Conservation (phyloP, 1,284 basidiomycete species). For the Irpex rosettiformis region DNA sequence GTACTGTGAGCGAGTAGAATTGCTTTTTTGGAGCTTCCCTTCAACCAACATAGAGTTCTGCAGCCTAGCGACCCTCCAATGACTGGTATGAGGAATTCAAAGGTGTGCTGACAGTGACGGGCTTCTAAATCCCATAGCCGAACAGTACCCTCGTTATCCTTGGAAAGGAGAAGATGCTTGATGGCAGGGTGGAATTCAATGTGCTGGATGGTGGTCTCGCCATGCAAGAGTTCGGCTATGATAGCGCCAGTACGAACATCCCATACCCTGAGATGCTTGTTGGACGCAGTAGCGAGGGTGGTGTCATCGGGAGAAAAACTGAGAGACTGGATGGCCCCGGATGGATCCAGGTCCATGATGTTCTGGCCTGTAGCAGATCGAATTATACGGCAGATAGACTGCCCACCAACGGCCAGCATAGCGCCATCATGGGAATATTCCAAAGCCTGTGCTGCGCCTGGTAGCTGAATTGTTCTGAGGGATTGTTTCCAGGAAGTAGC, state of each 20-base stretch:
- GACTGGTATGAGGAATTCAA: background rate
- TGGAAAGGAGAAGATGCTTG: background rate
- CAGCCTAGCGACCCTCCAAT: background rate
- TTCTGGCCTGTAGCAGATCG: background rate
- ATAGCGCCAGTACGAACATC: background rate
- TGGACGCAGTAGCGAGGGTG: background rate
- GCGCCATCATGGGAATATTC: background rate
- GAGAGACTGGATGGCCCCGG: background rate
- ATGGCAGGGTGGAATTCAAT: background rate
- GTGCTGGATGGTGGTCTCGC: background rate
- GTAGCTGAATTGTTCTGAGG: background rate
- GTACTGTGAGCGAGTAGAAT: background rate
- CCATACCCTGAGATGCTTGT: background rate
- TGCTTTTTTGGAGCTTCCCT: background rate
- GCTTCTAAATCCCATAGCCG: background rate
- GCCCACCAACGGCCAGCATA: background rate
- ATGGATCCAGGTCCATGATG: background rate
- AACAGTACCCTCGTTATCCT: background rate
- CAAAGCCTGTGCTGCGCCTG: background rate
- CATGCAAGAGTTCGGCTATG: background rate
- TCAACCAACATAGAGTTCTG: background rate
- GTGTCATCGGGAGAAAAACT: background rate
- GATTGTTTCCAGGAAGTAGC: background rate
- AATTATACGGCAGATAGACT: background rate
- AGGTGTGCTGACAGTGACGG: background rate